A percentile compares a stretch with the other conserved stretches of the same genome.
phyloP scores from a whole-genome alignment of 1,284 basidiomycete species.

The Anthracocystis setariae region DNA sequence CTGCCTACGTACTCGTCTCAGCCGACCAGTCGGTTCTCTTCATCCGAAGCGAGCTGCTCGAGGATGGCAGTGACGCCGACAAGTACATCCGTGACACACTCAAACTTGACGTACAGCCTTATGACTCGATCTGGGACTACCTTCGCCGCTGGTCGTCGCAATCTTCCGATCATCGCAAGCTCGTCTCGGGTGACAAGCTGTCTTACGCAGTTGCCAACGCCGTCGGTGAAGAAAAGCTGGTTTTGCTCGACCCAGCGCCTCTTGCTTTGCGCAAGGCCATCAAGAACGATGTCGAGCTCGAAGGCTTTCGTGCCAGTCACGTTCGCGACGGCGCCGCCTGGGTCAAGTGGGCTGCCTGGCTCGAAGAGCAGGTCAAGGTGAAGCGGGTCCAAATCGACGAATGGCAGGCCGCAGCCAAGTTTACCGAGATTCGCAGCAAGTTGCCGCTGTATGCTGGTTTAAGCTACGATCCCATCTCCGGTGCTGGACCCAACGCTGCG shows the following conservation, averaged over 20 bases:
- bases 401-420: slow-evolving; percentile 52
- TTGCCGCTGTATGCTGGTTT: slow-evolving; percentile 58
- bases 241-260: slow-evolving; percentile 34
- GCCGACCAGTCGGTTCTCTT: slow-evolving; percentile 44
- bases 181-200: slow-evolving; percentile 53
- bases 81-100: slow-evolving; percentile 43
- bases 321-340: slow-evolving; percentile 63
- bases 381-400: slow-evolving; percentile 48
- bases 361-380: slow-evolving; percentile 56
- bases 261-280: slow-evolving; percentile 59
- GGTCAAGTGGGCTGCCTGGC: slow-evolving; percentile 65
- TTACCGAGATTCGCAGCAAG: slow-evolving; percentile 42
- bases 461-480: slow-evolving; percentile 64
- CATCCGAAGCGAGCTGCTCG: slow-evolving; percentile 46
- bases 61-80: slow-evolving; percentile 22
- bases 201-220: slow-evolving; percentile 57
- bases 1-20: slow-evolving; percentile 55
- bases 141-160: slow-evolving; percentile 38
- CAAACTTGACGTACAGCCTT: slow-evolving; percentile 34
- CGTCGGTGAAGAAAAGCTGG: slow-evolving; percentile 46
- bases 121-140: slow-evolving; percentile 48
- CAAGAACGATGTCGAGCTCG: slow-evolving; percentile 62
- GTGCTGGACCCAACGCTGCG: slow-evolving; percentile 60
- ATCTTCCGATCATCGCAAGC: slow-evolving; percentile 24
- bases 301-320: slow-evolving; percentile 58